These are phyloP conservation scores for Penicillium waksmanii DNA, from an alignment of 495 filamentous ascomycete species.

Conservation along the genomic window DNA sequence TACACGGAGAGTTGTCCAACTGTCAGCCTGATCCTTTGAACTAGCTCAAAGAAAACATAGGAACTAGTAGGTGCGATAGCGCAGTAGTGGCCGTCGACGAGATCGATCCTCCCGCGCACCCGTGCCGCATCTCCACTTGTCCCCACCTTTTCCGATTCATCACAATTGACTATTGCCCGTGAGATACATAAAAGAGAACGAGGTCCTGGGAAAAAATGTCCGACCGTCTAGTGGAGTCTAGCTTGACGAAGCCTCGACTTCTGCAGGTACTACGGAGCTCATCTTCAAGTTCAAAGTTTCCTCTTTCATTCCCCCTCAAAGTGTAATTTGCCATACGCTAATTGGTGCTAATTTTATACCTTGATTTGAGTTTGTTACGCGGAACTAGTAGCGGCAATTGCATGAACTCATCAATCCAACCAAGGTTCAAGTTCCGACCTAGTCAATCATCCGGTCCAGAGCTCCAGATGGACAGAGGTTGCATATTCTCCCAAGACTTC, in stretches of 20 bases:
- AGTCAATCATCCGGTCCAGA: conserved; percentile 17
- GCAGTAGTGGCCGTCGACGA: conserved; percentile 5
- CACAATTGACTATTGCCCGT: conserved; percentile 11
- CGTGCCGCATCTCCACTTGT: conserved; percentile 17
- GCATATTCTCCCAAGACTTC: conserved; percentile 23
- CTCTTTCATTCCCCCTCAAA: background rate
- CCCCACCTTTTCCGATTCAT: conserved; percentile 17
- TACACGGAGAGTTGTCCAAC: background rate
- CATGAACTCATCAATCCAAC: conserved; percentile 25
- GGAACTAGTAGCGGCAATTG: conserved; percentile 11
- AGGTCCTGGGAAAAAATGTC: conserved; percentile 23
- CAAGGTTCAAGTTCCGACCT: conserved; percentile 21
- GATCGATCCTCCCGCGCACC: conserved; percentile 15
- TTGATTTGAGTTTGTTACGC: conserved; percentile 21
- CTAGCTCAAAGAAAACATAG: background rate
- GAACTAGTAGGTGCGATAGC: background rate
- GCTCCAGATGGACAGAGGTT: conserved; percentile 17
- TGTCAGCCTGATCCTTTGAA: background rate
- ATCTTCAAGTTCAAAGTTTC: background rate
- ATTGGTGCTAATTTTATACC: conserved; percentile 6
- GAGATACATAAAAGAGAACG: conserved; percentile 22
- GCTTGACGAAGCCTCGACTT: background rate
- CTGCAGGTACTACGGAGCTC: conserved; percentile 29
- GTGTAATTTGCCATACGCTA: conserved; percentile 10
- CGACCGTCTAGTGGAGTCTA: conserved; percentile 14